These are phyloP conservation scores for Reutealis trisperma DNA, from an alignment of 345 rosid genomes.

Conservation along the genomic window DNA sequence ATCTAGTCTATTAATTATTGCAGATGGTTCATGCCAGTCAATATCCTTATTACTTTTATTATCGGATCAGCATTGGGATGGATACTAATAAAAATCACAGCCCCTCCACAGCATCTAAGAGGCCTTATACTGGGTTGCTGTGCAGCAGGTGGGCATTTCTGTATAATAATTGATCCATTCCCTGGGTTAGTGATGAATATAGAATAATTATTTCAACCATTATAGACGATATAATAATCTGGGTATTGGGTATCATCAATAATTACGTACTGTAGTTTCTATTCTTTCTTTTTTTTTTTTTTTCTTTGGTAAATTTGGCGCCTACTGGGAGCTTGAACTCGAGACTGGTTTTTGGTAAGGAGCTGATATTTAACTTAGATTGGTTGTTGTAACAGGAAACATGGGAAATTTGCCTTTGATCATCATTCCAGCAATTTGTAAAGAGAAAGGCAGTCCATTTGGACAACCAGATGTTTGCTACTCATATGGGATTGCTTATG, in stretches of 20 bases:
- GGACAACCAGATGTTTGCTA: slow-evolving; percentile 31
- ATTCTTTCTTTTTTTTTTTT: too few species aligned
- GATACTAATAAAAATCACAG: slow-evolving; percentile 40
- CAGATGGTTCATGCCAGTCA: slow-evolving; percentile 56
- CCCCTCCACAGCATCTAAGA: slow-evolving; percentile 37
- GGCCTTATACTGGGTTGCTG: slow-evolving; percentile 54
- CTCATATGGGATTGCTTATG: slow-evolving; percentile 36
- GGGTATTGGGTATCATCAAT: too few species aligned
- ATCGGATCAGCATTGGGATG: slow-evolving; percentile 43
- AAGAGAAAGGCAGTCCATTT: slow-evolving; percentile 44
- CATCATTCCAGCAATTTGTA: slow-evolving; percentile 43
- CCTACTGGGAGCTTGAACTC: too few species aligned
- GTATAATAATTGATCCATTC: not conserved
- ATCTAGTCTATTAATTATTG: not conserved
- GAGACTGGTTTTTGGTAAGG: too few species aligned
- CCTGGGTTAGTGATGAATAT: too few species aligned
- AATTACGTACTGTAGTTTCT: too few species aligned
- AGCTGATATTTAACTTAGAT: too few species aligned
- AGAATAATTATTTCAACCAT: too few species aligned
- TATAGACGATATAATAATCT: too few species aligned
- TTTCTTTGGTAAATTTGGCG: too few species aligned
- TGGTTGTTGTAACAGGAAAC: slow-evolving; percentile 30
- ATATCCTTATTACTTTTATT: slow-evolving; percentile 34
- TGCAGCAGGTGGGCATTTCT: slow-evolving; percentile 37
- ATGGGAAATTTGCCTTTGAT: slow-evolving; percentile 43